A percentile compares a stretch with the other conserved stretches of the same genome.
Conservation (phyloP, 768 basidiomycete genomes). For the Boletus bicolor region DNA sequence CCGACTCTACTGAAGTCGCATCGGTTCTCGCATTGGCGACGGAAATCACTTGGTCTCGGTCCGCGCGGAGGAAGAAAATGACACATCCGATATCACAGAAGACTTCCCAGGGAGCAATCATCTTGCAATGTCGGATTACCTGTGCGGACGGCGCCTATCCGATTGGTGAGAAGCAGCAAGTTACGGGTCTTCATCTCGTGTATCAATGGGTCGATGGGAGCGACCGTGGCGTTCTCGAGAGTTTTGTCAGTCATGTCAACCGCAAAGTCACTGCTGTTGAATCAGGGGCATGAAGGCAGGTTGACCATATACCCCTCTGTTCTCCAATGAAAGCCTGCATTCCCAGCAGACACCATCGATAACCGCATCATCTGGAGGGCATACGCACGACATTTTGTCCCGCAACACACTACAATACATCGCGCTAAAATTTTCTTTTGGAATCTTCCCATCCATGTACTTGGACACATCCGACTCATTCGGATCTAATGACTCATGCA, state of each 20-base stretch:
- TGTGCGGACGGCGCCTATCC: conserved; percentile 16
- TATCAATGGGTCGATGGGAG: conserved; percentile 64
- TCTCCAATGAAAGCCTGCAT: too few species aligned
- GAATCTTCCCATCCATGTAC: too few species aligned
- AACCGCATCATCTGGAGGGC: not conserved
- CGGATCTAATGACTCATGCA: too few species aligned
- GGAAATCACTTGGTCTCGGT: conserved; percentile 64
- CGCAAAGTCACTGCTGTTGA: conserved; percentile 38
- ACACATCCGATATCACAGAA: not conserved
- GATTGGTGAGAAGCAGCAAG: conserved; percentile 9
- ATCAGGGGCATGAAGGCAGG: not conserved
- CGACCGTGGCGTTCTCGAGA: conserved; percentile 59
- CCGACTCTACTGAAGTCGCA: not conserved
- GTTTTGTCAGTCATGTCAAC: conserved; percentile 63
- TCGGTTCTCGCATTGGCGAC: conserved; percentile 28
- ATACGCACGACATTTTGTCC: not conserved
- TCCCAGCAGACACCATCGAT: not conserved
- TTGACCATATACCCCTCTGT: too few species aligned
- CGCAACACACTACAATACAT: not conserved
- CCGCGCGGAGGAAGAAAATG: conserved; percentile 51
- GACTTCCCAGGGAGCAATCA: not conserved
- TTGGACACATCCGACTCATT: too few species aligned
- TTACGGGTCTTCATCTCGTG: conserved; percentile 22
- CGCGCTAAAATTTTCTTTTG: not conserved
- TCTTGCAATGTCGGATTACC: conserved; percentile 27